Conservation (phyloP, 306 rosid genomes). For the Spatholobus suberectus region DNA sequence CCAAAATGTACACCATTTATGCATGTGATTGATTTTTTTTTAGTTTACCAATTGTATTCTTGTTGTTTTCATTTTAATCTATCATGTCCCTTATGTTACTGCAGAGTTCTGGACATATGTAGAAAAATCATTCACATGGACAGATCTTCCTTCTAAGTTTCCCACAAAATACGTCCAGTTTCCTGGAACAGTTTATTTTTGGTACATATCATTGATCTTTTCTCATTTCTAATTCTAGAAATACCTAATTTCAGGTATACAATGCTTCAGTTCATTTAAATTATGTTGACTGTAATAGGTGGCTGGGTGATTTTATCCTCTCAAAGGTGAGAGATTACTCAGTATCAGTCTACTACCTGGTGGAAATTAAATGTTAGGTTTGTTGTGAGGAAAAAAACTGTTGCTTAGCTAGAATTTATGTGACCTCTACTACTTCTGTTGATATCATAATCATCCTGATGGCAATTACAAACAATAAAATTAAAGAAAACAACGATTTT, state of each 20-base stretch:
- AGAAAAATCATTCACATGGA: conserved; percentile 94
- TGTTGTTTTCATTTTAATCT: conserved; percentile 18
- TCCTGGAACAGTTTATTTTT: conserved; percentile 62
- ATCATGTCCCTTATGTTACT: conserved; percentile 41
- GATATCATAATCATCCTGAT: background rate
- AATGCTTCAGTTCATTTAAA: conserved; percentile 83
- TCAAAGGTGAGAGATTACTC: conserved; percentile 77
- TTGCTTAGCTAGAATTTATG: conserved; percentile 24
- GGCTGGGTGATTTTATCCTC: conserved; percentile 96
- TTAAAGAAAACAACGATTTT: conserved; percentile 15
- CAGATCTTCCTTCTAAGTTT: conserved; percentile 93
- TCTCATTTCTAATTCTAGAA: background rate
- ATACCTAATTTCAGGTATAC: conserved; percentile 69
- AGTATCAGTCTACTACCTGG: background rate
- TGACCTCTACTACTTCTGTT: conserved; percentile 6
- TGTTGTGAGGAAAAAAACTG: background rate
- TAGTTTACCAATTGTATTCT: background rate
- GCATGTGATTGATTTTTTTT: background rate
- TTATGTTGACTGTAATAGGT: conserved; percentile 97
- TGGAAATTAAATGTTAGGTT: conserved; percentile 10
- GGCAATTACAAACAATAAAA: background rate
- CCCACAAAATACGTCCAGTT: conserved; percentile 96
- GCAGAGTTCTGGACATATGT: conserved; percentile 95
- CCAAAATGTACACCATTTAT: background rate
- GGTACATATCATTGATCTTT: conserved; percentile 27